Evolutionary conservation across 2,329 filamentous ascomycete genomes (phyloP).

Genomic region (Graphiopsis chlorocephala): DNA sequence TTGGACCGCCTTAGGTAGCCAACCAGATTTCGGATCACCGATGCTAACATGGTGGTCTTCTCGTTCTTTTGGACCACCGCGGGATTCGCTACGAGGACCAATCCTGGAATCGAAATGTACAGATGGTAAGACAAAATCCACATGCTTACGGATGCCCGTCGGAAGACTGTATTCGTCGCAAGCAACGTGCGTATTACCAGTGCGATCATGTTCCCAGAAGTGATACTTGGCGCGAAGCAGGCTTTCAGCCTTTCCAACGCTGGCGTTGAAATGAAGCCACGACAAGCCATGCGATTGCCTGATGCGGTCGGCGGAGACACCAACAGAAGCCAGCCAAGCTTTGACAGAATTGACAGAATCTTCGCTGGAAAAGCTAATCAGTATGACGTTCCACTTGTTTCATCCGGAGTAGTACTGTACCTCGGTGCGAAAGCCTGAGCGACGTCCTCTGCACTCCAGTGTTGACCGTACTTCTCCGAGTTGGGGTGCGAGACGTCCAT

Average conservation of each 20-base stretch:
- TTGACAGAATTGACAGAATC: conserved; percentile 52
- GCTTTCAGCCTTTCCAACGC: conserved; percentile 52
- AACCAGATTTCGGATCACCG: conserved; percentile 31
- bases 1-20: conserved; percentile 32
- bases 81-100: conserved; percentile 20
- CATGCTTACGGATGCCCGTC: conserved; percentile 28
- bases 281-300: conserved; percentile 51
- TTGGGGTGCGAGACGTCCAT: conserved; percentile 42
- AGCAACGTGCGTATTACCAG: conserved; percentile 35
- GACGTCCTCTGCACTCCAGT: conserved; percentile 44
- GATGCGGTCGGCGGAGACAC: conserved; percentile 50
- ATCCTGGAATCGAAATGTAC: conserved; percentile 41
- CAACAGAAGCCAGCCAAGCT: conserved; percentile 53
- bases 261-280: conserved; percentile 56
- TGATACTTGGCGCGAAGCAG: conserved; percentile 55
- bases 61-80: conserved; percentile 22
- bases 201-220: conserved; percentile 44
- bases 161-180: conserved; percentile 40
- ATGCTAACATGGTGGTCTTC: conserved; percentile 18
- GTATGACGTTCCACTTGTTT: conserved; percentile 13
- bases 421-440: conserved; percentile 44
- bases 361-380: conserved; percentile 20
- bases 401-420: conserved; percentile 20
- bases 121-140: conserved; percentile 41
- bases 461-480: conserved; percentile 42